Base-by-base conservation (phyloP, 1,284 basidiomycete genomes). In the Apiotrichum porosum region DNA sequence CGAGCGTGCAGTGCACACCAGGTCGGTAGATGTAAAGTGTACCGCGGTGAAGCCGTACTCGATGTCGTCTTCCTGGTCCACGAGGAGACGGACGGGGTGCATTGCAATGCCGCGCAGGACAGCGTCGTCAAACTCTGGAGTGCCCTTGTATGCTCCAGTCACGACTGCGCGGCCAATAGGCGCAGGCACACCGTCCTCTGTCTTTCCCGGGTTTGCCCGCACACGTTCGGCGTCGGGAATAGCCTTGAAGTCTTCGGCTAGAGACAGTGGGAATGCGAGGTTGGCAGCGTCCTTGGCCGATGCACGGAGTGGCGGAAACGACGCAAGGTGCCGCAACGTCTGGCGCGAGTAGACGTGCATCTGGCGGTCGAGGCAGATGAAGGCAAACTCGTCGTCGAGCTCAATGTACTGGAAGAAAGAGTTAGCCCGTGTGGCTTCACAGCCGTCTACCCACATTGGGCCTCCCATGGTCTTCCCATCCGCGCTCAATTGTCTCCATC, bases 361-460 rank as follows among this genome's bases (percentile, higher is more conserved):
- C 30, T 57, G 51, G 6, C 26, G 13, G 13, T 36, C 30, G 14
- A 50, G 46, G 44, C 69, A 71, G 38, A 71, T 26, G 44, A 69
- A 72, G 24, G 71, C 51, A 47, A 50, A 63, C 15, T 68, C 55
- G 42, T 72, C 68, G 50, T 72, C 71, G 33, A 72, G 60, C 39
- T 72, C 71, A 37, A 72, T 60, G 45, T 72, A 72, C 68, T 71
- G 50, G 14, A 23, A 9, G 49, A 54, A 40, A 61, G 51, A n/a
- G n/a, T n/a, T n/a, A n/a, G n/a, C n/a, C n/a, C n/a, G n/a, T n/a
- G n/a, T n/a, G n/a, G n/a, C n/a, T n/a, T n/a, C n/a, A n/a, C n/a
- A n/a, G n/a, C 12, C 4, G 15, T 31, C 15, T 9, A 49, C 65
- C 52, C 28, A 63, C 62, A 32, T 58, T 58, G 0, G 55, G 51